Evolutionary conservation across 108 stramenopile genomes (phyloP).

Genomic region (Chaetoceros muelleri): DNA sequence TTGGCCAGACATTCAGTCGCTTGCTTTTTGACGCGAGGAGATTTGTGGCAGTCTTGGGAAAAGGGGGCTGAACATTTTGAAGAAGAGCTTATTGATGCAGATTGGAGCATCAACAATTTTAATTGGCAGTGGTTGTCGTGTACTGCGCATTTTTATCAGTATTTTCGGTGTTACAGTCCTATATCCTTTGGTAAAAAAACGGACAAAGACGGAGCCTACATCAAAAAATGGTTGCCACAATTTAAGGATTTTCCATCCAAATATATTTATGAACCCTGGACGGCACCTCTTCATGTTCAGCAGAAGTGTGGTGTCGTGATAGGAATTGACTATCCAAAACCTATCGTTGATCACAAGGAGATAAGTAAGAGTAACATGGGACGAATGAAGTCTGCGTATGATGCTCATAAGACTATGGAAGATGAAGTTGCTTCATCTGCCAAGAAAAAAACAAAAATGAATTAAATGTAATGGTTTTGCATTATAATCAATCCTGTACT

Average conservation of each 20-base stretch:
- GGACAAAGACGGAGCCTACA: slow-evolving; percentile 81
- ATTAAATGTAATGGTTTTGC: background rate
- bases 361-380: slow-evolving; percentile 86
- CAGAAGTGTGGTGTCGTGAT: slow-evolving; percentile 53
- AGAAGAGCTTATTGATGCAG: slow-evolving; percentile 82
- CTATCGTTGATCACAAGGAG: slow-evolving; percentile 78
- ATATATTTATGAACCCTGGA: slow-evolving; percentile 98
- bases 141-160: slow-evolving; percentile 84
- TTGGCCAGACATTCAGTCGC: slow-evolving; percentile 91
- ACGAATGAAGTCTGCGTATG: slow-evolving; percentile 85
- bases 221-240: slow-evolving; percentile 80
- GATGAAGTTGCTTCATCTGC: slow-evolving; percentile 4
- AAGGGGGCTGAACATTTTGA: slow-evolving; percentile 80
- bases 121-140: slow-evolving; percentile 96
- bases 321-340: slow-evolving; percentile 83
- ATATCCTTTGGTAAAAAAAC: slow-evolving; percentile 83
- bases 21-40: slow-evolving; percentile 96
- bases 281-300: slow-evolving; percentile 66
- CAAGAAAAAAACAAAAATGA: slow-evolving; percentile 7
- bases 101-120: slow-evolving; percentile 89
- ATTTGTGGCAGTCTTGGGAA: slow-evolving; percentile 94
- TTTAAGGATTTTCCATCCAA: slow-evolving; percentile 73
- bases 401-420: slow-evolving; percentile 32
- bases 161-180: slow-evolving; percentile 89
- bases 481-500: slow-evolving; percentile 19